A percentile compares a stretch with the other conserved stretches of the same genome.
phyloP scores from a whole-genome alignment of 2,329 filamentous ascomycete species.

The Phaeophleospora eucalypticola region DNA sequence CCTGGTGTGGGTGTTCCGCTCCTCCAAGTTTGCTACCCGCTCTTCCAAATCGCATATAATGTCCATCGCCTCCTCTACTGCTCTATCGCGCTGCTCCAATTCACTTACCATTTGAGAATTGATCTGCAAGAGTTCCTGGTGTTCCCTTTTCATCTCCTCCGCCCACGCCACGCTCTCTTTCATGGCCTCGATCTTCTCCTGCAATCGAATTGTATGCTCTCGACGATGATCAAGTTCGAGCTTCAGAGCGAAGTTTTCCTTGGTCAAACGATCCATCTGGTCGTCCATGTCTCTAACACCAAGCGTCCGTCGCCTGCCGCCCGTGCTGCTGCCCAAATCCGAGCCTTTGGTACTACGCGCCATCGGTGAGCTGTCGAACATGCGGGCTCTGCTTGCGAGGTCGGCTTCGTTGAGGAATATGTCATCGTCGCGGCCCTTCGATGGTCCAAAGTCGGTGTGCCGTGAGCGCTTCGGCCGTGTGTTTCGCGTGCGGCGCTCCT shows the following conservation, averaged over 20 bases:
- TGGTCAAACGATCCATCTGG: slow-evolving; percentile 65
- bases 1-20: slow-evolving; percentile 25
- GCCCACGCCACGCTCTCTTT: slow-evolving; percentile 48
- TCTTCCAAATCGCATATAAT: slow-evolving; percentile 66
- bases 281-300: slow-evolving; percentile 66
- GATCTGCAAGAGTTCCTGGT: slow-evolving; percentile 52
- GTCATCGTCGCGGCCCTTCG: slow-evolving; percentile 32
- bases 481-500: slow-evolving; percentile 30
- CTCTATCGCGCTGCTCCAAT: slow-evolving; percentile 65
- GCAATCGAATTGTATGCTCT: slow-evolving; percentile 58
- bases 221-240: slow-evolving; percentile 67
- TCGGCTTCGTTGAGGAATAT: slow-evolving; percentile 35
- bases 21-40: slow-evolving; percentile 26
- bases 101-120: slow-evolving; percentile 58
- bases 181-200: slow-evolving; percentile 54
- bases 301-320: slow-evolving; percentile 34
- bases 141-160: slow-evolving; percentile 34
- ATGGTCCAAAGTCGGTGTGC: slow-evolving; percentile 33
- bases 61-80: slow-evolving; percentile 64
- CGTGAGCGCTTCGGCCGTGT: slow-evolving; percentile 30
- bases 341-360: slow-evolving; percentile 14
- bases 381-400: slow-evolving; percentile 13
- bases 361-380: slow-evolving; percentile 30
- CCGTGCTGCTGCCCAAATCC: slow-evolving; percentile 18
- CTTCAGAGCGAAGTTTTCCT: slow-evolving; percentile 75